Conservation (phyloP, 768 basidiomycete genomes). For the Hygrophorus russula region DNA sequence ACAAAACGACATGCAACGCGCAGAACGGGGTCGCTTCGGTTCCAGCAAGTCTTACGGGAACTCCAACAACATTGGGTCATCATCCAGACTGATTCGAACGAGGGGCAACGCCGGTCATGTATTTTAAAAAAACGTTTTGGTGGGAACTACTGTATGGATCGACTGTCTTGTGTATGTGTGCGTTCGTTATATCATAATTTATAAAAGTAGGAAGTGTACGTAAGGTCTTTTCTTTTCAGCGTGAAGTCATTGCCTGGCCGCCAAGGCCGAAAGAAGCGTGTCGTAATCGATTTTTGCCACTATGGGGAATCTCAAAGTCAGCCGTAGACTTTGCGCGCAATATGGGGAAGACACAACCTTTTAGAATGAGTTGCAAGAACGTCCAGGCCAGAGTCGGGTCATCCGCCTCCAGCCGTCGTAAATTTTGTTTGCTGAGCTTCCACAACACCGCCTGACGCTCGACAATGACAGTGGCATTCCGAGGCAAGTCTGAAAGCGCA, state of each 20-base stretch:
- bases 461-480: constrained; percentile 81
- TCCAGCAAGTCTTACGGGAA: constrained; percentile 52
- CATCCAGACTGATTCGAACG: no score
- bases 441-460: constrained; percentile 75
- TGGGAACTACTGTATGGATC: not conserved
- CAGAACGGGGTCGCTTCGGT: constrained; percentile 55
- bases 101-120: no score
- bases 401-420: constrained; percentile 57
- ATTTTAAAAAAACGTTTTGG: constrained; percentile 1
- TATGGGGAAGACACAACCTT: constrained; percentile 37
- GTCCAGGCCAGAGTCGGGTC: constrained; percentile 51
- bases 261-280: constrained; percentile 44
- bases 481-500: constrained; percentile 61
- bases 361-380: constrained; percentile 62
- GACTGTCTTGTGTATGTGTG: not conserved
- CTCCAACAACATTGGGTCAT: constrained; percentile 26
- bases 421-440: constrained; percentile 52
- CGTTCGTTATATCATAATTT: not conserved
- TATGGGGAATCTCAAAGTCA: constrained; percentile 11
- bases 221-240: no score
- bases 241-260: constrained; percentile 15
- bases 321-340: not conserved
- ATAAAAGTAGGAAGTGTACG: no score
- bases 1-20: constrained; percentile 43
- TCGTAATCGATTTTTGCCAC: constrained; percentile 58